Evolutionary conservation across 345 rosid genomes (phyloP).

Genomic region (Reutealis trisperma): DNA sequence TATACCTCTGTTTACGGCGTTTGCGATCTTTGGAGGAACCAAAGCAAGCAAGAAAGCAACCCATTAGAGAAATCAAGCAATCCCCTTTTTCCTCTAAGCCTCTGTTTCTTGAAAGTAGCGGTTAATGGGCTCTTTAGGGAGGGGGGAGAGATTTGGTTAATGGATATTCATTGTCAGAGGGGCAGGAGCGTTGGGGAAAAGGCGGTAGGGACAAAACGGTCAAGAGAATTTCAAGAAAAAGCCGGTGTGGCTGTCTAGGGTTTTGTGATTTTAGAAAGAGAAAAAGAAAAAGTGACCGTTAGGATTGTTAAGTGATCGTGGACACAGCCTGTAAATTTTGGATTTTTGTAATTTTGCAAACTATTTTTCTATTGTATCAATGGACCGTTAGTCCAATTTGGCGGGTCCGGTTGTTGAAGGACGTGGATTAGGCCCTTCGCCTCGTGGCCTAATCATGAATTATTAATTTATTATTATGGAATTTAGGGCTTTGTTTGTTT

Average conservation of each 20-base stretch:
- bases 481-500: no score
- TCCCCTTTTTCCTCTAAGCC: not conserved
- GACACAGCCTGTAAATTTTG: constrained; percentile 27
- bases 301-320: constrained; percentile 17
- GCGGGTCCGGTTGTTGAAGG: no score
- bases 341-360: not conserved
- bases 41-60: constrained; percentile 83
- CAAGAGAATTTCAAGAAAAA: constrained; percentile 24
- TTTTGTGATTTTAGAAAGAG: constrained; percentile 17
- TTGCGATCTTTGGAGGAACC: constrained; percentile 73
- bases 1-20: constrained; percentile 43
- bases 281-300: constrained; percentile 66
- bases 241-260: not conserved
- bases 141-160: constrained; percentile 18
- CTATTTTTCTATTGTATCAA: not conserved
- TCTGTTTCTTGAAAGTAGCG: constrained; percentile 7
- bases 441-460: no score
- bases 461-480: no score
- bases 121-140: not conserved
- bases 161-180: constrained; percentile 32
- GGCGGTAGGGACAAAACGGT: constrained; percentile 45
- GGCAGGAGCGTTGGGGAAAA: constrained; percentile 13
- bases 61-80: constrained; percentile 41
- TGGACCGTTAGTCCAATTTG: no score
- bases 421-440: no score